These are phyloP conservation scores for Cercospora zeina DNA, from an alignment of 2,329 filamentous ascomycete genomes.

Conservation along the genomic window DNA sequence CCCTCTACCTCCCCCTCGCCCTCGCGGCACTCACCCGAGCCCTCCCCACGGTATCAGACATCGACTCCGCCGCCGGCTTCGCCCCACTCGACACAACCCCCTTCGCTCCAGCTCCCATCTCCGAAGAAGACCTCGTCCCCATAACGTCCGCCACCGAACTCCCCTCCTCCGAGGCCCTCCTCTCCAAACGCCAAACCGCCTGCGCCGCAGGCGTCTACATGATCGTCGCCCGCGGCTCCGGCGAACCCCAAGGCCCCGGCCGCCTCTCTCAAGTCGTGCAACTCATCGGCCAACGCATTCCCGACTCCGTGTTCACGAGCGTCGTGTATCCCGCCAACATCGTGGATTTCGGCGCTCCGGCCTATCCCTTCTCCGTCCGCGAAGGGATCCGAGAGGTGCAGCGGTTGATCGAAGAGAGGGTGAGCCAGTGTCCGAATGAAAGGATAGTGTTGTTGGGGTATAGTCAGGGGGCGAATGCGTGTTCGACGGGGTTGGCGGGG, in stretches of 20 bases:
- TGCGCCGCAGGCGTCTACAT: slow-evolving; percentile 9
- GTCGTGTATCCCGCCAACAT: not conserved
- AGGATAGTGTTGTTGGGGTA: not conserved
- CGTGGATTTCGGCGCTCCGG: not conserved
- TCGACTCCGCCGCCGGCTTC: not conserved
- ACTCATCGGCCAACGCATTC: not conserved
- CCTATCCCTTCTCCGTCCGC: not conserved
- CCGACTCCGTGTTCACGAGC: not conserved
- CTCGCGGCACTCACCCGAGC: not conserved
- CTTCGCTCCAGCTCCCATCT: not conserved
- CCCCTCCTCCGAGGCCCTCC: not conserved
- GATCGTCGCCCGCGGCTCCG: not conserved
- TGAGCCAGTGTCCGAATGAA: not conserved
- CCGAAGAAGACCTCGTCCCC: not conserved
- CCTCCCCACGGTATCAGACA: not conserved
- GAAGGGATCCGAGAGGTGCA: not conserved
- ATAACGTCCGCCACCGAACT: not conserved
- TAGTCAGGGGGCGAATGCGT: not conserved
- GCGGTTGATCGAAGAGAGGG: not conserved
- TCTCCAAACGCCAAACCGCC: not conserved
- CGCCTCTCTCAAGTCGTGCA: slow-evolving; percentile 2
- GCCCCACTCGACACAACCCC: not conserved
- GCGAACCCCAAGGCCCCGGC: not conserved
- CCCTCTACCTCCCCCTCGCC: not conserved
- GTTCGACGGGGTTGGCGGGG: not conserved